Percentiles rank a stretch among this genome's conserved stretches.
Conservation (phyloP, 768 basidiomycete genomes). For the Dentipellis fragilis region DNA sequence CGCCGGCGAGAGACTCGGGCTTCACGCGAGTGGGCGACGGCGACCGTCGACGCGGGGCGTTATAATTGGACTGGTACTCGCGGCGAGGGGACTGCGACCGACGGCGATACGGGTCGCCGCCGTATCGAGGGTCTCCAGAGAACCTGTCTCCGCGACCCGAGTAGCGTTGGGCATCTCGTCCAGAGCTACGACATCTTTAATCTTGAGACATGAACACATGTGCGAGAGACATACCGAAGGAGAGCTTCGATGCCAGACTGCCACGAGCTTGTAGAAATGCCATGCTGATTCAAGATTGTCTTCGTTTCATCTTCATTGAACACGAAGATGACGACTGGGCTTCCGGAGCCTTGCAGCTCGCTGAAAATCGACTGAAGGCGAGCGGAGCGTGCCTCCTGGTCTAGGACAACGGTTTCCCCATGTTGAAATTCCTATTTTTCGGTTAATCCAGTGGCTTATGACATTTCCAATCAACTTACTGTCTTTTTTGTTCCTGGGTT, state of each 20-base stretch:
- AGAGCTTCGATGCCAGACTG: conserved; percentile 3
- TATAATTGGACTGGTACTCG: not conserved
- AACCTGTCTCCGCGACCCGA: not conserved
- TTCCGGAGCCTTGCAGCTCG: not conserved
- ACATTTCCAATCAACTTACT: not conserved
- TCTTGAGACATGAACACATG: not conserved
- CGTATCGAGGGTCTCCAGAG: not conserved
- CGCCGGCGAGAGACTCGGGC: not conserved
- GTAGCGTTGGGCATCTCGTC: not conserved
- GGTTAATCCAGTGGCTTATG: not conserved
- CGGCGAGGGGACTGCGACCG: conserved; percentile 11
- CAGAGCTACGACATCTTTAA: not conserved
- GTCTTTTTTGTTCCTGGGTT: not conserved
- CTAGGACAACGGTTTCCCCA: conserved; percentile 7
- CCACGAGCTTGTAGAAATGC: not conserved
- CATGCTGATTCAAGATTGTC: not conserved
- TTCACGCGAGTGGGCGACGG: not conserved
- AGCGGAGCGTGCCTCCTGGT: not conserved
- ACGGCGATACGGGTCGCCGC: not conserved
- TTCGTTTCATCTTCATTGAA: not conserved
- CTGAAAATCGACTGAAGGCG: not conserved
- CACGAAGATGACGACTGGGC: not conserved
- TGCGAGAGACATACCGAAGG: conserved; percentile 3
- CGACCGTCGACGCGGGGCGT: conserved; percentile 1
- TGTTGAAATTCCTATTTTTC: not conserved